Evolutionary conservation across 2,329 filamentous ascomycete species (phyloP), one percentile per base, ranked within the genome.

Genomic region (Diaporthe batatas): DNA sequence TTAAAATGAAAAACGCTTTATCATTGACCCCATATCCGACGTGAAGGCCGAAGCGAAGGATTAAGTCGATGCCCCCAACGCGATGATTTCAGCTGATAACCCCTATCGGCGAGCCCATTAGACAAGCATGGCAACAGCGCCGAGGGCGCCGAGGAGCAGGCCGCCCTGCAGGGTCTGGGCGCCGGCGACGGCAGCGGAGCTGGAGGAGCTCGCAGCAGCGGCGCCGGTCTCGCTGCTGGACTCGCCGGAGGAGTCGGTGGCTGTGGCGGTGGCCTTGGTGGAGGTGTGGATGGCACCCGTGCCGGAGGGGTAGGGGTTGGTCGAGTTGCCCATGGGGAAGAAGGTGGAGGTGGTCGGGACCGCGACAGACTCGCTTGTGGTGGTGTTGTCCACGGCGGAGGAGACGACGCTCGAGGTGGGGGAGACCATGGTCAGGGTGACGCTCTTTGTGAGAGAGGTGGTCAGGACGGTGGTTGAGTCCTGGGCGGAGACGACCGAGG

Each of bases 351-450:
- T 77, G 71, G 80, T 79, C 44, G 74, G 75, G 74, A 51, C 76
- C 67, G 73, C 78, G 69, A 78, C 68, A 55, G 76, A 47, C 59
- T 77, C 70, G 32, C 78, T 77, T 34, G 78, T 75, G 32, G 78
- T 77, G 36, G 78, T 75, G 70, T 73, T 75, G 67, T 72, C 73
- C 12, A 54, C 58, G 68, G 75, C 77, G 29, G 79, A 77, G 68
- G 78, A 77, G 54, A 77, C 76, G 75, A 75, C 79, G 75, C 77
- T 79, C 73, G 79, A 78, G 70, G 85, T 84, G 83, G 86, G 87
- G 79, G 85, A 80, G 82, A 86, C 87, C 77, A 81, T 77, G 72
- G 86, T 88, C 78, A 88, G 81, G 78, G 86, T 88, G 75, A 84
- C 72, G 67, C 83, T 83, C 76, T 78, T 79, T 70, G 86, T 88